Base-by-base conservation (phyloP, 2,329 filamentous ascomycete species). In the Colletotrichum musae region DNA sequence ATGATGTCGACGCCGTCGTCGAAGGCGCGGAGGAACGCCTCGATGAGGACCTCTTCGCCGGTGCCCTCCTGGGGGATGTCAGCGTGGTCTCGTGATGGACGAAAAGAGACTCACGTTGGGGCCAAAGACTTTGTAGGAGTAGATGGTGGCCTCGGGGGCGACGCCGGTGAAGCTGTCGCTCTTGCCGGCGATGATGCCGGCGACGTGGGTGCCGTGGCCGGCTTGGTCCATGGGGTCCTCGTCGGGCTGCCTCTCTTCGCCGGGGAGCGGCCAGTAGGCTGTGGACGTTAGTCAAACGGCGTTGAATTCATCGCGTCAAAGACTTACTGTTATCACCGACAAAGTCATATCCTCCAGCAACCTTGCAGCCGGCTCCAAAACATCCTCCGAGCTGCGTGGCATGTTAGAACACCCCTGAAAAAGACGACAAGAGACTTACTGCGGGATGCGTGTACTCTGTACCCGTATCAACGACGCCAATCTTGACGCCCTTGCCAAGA, bases 161-260 rank as follows among this genome's bases (percentile, higher is more conserved):
- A 71, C 66, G 9, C 69, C 69, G 18, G 54, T 63, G 28, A 68
- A 64, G 26, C 52, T 57, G 6, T n/a, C 16, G 16, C 24, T 28
- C 24, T 58, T 53, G 54, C 45, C 62, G 4, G 62, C 53, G 24
- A 65, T 47, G 64, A 68, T 50, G 36, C 52, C 45, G 15, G 43
- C 83, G 21, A 89, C 87, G 76, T 89, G 88, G 1, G 87, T 89
- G 32, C 89, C 89, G 76, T 91, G 89, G 3, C 88, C 88, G 2
- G 75, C 78, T 72, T 86, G 88, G 71, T 86, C 86, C 73, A 86
- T 85, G 2, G 88, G 89, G 70, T 88, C 85, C 2, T 77, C 62
- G 70, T 86, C 86, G 1, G 86, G 85, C 7, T 65, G 71, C 60
- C 77, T 77, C 32, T 59, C 50, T 21, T 72, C 70, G 15, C 69